Conservation (phyloP, 1,284 basidiomycete genomes). For the Boletus hoseneyae region DNA sequence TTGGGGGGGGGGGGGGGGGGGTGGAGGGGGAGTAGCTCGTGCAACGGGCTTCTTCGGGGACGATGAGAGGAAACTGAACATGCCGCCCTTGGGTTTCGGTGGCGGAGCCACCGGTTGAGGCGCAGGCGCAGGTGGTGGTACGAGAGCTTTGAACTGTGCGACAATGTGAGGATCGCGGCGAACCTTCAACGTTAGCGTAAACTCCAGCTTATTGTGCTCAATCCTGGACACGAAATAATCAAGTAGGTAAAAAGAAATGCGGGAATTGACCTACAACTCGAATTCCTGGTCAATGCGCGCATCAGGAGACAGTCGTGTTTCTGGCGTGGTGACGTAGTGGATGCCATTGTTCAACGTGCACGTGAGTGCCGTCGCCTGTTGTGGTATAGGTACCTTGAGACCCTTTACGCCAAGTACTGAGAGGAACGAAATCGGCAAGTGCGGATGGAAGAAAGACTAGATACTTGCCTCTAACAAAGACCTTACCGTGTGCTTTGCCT, state of each 20-base stretch:
- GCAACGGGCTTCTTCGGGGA: conserved; percentile 68
- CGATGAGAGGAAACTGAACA: conserved; percentile 73
- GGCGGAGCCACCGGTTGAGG: conserved; percentile 42
- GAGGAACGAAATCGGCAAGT: conserved; percentile 4
- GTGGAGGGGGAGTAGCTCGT: conserved; percentile 36
- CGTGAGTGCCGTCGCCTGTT: conserved; percentile 71
- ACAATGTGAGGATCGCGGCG: conserved; percentile 80
- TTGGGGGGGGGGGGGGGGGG: too few species aligned
- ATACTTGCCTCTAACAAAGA: conserved; percentile 83
- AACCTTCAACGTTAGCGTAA: conserved; percentile 83
- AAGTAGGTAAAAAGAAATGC: background rate
- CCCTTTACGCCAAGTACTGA: conserved; percentile 77
- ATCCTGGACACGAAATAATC: conserved; percentile 46
- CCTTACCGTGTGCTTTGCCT: conserved; percentile 83
- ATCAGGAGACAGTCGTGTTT: conserved; percentile 59
- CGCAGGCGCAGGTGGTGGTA: conserved; percentile 44
- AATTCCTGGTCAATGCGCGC: conserved; percentile 89
- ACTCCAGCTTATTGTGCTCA: conserved; percentile 87
- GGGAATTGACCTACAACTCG: conserved; percentile 65
- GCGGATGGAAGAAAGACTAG: background rate
- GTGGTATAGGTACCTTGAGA: conserved; percentile 72
- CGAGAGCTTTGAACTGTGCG: conserved; percentile 64
- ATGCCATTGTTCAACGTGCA: conserved; percentile 96
- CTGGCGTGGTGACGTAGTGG: conserved; percentile 93
- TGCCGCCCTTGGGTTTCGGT: conserved; percentile 53